Conservation (phyloP, 768 basidiomycete species). For the Gymnopilus dilepis region DNA sequence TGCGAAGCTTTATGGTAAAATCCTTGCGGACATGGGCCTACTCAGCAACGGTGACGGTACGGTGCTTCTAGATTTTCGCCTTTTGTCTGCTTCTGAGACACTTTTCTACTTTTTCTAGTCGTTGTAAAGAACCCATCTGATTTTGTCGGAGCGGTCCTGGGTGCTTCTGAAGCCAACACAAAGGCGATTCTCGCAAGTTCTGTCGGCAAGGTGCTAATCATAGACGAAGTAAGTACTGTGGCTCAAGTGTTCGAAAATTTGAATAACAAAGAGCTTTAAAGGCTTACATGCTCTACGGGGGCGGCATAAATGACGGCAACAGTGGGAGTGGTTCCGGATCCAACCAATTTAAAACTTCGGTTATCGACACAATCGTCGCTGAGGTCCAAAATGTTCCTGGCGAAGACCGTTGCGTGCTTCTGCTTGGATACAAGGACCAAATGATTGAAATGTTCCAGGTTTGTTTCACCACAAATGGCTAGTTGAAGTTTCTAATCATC, state of each 20-base stretch:
- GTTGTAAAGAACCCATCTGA: slow-evolving; percentile 71
- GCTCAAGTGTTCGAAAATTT: not conserved
- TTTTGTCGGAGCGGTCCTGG: slow-evolving; percentile 63
- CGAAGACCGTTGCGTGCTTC: slow-evolving; percentile 70
- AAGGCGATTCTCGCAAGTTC: slow-evolving; percentile 64
- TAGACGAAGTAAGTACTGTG: slow-evolving; percentile 58
- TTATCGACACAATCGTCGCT: slow-evolving; percentile 77
- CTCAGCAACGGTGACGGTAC: slow-evolving; percentile 74
- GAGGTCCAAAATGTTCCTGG: slow-evolving; percentile 73
- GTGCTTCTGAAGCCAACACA: slow-evolving; percentile 67
- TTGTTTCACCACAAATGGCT: not conserved
- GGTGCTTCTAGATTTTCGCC: slow-evolving; percentile 1
- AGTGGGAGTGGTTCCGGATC: not conserved
- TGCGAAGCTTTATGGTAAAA: slow-evolving; percentile 67
- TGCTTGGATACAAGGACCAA: slow-evolving; percentile 68
- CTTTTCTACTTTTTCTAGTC: slow-evolving; percentile 41
- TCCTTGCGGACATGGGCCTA: slow-evolving; percentile 62
- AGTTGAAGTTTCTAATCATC: not conserved
- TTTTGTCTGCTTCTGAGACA: not conserved
- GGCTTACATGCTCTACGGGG: slow-evolving; percentile 72
- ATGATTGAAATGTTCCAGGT: slow-evolving; percentile 82
- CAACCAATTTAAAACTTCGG: slow-evolving; percentile 63
- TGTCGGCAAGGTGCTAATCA: slow-evolving; percentile 70
- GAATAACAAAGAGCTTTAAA: slow-evolving; percentile 26
- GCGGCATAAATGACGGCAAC: slow-evolving; percentile 33